A percentile compares a stretch with the other conserved stretches of the same genome.
These are phyloP conservation scores for Salix purpurea DNA, from an alignment of 345 rosid species.

Conservation along the genomic window DNA sequence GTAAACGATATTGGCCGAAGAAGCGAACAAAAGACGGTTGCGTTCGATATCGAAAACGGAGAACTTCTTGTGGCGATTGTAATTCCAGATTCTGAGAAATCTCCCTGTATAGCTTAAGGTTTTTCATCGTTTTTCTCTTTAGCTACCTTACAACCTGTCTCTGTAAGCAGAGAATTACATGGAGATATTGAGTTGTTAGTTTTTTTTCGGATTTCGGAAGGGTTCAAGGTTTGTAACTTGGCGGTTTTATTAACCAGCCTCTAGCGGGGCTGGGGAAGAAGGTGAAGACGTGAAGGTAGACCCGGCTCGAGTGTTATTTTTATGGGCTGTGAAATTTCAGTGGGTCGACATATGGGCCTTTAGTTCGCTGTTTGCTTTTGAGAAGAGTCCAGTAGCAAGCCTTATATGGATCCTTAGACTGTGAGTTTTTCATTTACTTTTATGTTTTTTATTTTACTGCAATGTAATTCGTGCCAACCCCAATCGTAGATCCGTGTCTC, in stretches of 20 bases:
- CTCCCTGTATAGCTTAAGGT: slow-evolving; percentile 66
- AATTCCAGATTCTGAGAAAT: slow-evolving; percentile 50
- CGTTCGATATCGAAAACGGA: slow-evolving; percentile 76
- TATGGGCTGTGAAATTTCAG: background rate
- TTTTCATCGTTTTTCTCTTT: slow-evolving; percentile 43
- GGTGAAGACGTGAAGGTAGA: background rate
- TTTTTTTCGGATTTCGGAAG: background rate
- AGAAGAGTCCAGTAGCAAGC: background rate
- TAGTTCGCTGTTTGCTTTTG: background rate
- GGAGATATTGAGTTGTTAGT: background rate
- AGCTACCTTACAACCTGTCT: background rate
- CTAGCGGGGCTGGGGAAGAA: background rate
- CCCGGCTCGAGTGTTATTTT: background rate
- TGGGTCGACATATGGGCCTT: background rate
- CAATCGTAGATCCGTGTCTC: too few relatives aligned
- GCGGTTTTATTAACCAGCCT: too few relatives aligned
- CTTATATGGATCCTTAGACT: background rate
- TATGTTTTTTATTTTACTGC: too few relatives aligned
- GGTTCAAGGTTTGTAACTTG: background rate
- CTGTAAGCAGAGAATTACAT: background rate
- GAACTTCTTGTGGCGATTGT: slow-evolving; percentile 54
- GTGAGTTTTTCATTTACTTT: background rate
- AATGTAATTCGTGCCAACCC: too few relatives aligned
- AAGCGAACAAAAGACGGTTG: slow-evolving; percentile 74
- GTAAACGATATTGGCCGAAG: slow-evolving; percentile 61